Evolutionary conservation across 2,329 filamentous ascomycete genomes (phyloP).

Genomic region (Calonectria crousiana): DNA sequence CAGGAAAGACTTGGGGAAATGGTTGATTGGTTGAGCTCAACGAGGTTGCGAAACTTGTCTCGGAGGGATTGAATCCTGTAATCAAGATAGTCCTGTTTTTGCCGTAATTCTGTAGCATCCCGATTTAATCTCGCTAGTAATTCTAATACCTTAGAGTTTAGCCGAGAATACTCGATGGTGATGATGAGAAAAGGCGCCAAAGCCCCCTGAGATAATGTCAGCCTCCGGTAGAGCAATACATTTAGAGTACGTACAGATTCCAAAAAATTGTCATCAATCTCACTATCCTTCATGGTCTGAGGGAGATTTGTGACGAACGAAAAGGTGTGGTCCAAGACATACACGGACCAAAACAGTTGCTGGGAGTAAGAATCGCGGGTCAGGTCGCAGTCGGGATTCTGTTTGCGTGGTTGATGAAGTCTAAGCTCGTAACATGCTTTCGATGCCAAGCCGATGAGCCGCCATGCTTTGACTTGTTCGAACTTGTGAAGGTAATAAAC

Average conservation of each 20-base stretch:
- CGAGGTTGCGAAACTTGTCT: not conserved
- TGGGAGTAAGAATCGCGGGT: not conserved
- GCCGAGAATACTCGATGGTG: not conserved
- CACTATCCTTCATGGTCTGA: not conserved
- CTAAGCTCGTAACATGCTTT: not conserved
- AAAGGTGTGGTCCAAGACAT: not conserved
- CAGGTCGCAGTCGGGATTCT: too few relatives aligned
- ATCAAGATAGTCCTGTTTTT: not conserved
- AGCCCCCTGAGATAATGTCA: not conserved
- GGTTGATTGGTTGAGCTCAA: not conserved
- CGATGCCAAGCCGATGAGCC: not conserved
- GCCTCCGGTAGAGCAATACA: too few relatives aligned
- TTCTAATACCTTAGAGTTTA: not conserved
- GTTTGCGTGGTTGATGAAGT: not conserved
- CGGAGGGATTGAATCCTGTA: not conserved
- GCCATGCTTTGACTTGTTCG: not conserved
- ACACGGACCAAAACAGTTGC: not conserved
- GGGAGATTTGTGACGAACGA: not conserved
- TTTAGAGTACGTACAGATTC: not conserved
- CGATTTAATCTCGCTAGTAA: not conserved
- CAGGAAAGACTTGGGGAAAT: not conserved
- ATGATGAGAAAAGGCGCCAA: not conserved
- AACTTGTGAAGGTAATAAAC: not conserved
- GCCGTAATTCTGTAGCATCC: not conserved
- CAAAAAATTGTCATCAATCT: not conserved